Evolutionary conservation across 805 yeast species (phyloP).

Genomic region (Nakazawaea populi): DNA sequence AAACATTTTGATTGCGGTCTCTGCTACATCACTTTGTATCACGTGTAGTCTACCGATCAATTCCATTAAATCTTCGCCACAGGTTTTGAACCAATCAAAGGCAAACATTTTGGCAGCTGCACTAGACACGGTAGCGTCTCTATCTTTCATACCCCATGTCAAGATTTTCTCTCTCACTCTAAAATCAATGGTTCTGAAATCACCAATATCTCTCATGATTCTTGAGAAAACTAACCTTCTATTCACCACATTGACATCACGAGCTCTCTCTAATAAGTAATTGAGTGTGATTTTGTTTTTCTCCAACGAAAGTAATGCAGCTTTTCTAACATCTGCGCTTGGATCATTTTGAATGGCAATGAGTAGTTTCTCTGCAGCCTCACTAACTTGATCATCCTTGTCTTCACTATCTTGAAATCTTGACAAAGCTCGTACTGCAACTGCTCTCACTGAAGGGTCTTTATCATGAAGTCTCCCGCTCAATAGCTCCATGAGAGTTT

Average conservation of each 20-base stretch:
- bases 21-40: slow-evolving; percentile 61
- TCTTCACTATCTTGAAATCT: slow-evolving; percentile 60
- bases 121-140: slow-evolving; percentile 65
- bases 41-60: slow-evolving; percentile 70
- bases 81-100: slow-evolving; percentile 62
- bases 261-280: slow-evolving; percentile 68
- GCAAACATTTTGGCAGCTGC: slow-evolving; percentile 73
- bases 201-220: slow-evolving; percentile 61
- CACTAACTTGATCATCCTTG: slow-evolving; percentile 28
- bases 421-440: slow-evolving; percentile 75
- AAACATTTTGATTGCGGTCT: slow-evolving; percentile 55
- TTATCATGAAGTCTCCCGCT: slow-evolving; percentile 63
- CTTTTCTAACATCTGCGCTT: slow-evolving; percentile 84
- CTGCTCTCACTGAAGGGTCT: slow-evolving; percentile 75
- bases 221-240: slow-evolving; percentile 69
- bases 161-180: slow-evolving; percentile 60
- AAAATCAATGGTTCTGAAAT: slow-evolving; percentile 44
- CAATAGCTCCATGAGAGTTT: slow-evolving; percentile 53
- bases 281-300: slow-evolving; percentile 49
- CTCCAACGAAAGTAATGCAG: slow-evolving; percentile 67
- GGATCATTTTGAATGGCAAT: slow-evolving; percentile 69
- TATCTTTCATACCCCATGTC: slow-evolving; percentile 82
- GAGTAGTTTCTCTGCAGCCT: slow-evolving; percentile 41
- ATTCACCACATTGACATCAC: slow-evolving; percentile 69
- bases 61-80: slow-evolving; percentile 65